Conservation (phyloP, 2,329 filamentous ascomycete species). For the Fusarium decemcellulare region DNA sequence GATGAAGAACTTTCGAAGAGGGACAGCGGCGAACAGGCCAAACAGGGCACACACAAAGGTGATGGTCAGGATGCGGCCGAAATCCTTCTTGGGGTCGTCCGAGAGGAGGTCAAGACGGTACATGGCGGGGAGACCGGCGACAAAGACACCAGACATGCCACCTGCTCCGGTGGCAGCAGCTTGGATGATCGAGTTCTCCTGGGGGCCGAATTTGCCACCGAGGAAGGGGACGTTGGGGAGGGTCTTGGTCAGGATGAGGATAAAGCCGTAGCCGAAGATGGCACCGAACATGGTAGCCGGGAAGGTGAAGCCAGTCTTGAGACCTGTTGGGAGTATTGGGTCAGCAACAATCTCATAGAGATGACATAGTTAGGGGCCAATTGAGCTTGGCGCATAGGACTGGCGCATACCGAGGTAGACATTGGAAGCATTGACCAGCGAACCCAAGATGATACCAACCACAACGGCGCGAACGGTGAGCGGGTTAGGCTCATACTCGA, state of each 20-base stretch:
- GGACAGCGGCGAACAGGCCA: slow-evolving; percentile 74
- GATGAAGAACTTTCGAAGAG: slow-evolving; percentile 77
- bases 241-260: slow-evolving; percentile 66
- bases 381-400: not conserved
- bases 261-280: slow-evolving; percentile 72
- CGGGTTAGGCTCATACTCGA: slow-evolving; percentile 62
- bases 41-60: slow-evolving; percentile 75
- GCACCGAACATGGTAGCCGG: slow-evolving; percentile 64
- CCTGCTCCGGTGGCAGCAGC: slow-evolving; percentile 72
- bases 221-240: slow-evolving; percentile 65
- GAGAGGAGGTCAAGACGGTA: slow-evolving; percentile 68
- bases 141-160: slow-evolving; percentile 69
- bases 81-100: slow-evolving; percentile 66
- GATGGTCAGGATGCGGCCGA: slow-evolving; percentile 70
- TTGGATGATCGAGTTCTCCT: slow-evolving; percentile 75
- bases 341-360: not conserved
- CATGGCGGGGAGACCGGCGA: slow-evolving; percentile 72
- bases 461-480: slow-evolving; percentile 69
- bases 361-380: no score
- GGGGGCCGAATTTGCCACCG: slow-evolving; percentile 69
- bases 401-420: slow-evolving; percentile 67
- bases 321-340: slow-evolving; percentile 47
- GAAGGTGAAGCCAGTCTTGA: slow-evolving; percentile 68
- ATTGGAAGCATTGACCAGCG: slow-evolving; percentile 73
- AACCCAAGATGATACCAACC: slow-evolving; percentile 69